Evolutionary conservation across 768 basidiomycete species (phyloP), one percentile per base, ranked within the genome.

Genomic region (Tylopilus rubrobrunneus): DNA sequence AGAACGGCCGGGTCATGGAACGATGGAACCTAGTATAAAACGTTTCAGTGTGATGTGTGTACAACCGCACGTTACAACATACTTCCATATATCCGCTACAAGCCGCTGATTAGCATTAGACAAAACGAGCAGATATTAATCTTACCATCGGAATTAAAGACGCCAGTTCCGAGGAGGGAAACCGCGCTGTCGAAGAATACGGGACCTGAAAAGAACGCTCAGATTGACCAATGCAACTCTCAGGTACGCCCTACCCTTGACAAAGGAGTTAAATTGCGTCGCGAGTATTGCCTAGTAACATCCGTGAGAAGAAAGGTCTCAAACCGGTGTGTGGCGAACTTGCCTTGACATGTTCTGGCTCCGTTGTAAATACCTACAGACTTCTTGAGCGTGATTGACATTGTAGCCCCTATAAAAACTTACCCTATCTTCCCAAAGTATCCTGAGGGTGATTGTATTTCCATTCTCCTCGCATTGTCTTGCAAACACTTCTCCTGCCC

Each of bases 31-130:
- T 82, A 48, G 40, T 9, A 23, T 19, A 17, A 8, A 28, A 31
- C 40, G 17, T 33, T 34, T 55, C 12, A 51, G 19, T 40, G 29
- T 19, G 12, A 10, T 39, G 1, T 48, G 27, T 21, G 25, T 14
- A 42, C 14, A 11, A 45, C 15, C 15, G 11, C 4, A 2, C 11
- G 28, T 19, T 25, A 25, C 47, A 14, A n/a, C 68, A 41, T 49
- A 83, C 77, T 83, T 85, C 83, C 83, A 85, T 67, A 76, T 74
- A 3, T 82, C 80, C 17, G 78, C 79, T 79, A 47, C 39, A 33
- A 57, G 25, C 37, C 1, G 15, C 17, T 28, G 19, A 33, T 60
- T 15, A 54, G 28, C 39, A 39, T 31, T 19, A 23, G 21, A 8
- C 27, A 31, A 12, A 39, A 29, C 45, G 36, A 48, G 34, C 31